Evolutionary conservation across 1,139 yeast genomes (phyloP), one percentile per base, ranked within the genome.

Genomic region (Sporopachydermia cereana): DNA sequence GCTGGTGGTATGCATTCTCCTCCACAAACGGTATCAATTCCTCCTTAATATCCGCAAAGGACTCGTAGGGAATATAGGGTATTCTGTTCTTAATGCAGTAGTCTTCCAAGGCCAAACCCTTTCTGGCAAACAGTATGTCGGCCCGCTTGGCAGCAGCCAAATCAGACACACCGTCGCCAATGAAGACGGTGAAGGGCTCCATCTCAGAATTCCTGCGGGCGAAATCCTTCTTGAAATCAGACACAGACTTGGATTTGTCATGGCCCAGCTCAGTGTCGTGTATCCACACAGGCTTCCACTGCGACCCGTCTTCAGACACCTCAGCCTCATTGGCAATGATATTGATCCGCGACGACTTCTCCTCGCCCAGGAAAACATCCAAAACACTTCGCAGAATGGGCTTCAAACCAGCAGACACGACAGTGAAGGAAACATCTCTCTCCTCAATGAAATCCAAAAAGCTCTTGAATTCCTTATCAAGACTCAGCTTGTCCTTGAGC

Each of bases 231-330:
- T 57, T 53, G 56, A 63, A 77, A 50, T 76, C 77, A 48, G 68
- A 66, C 50, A 78, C 74, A 3, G 81, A 74, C 46, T 66, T 66
- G 44, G 84, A 75, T 66, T 79, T 79, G 58, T 79, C 83, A 57
- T 79, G 84, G 48, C 85, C 85, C 51, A 79, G 74, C 36, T 72
- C 69, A 22, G 76, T 67, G 50, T 77, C 80, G 58, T 79, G 79
- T 52, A 71, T 68, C 71, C 78, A 79, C 36, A 74, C 62, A 44
- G 78, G 74, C 46, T 70, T 73, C 85, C 85, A 79, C 42, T 58
- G 51, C 16, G 67, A 55, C 24, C 67, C 71, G 23, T 66, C 68
- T 42, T 62, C 64, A 27, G 62, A 48, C 46, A 73, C 64, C 24
- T 62, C 63, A 41, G 78, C 83, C 43, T 71, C 77, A 54, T 79